These are phyloP conservation scores for Xylariales sp. DNA, from an alignment of 2,329 filamentous ascomycete species.

Conservation along the genomic window DNA sequence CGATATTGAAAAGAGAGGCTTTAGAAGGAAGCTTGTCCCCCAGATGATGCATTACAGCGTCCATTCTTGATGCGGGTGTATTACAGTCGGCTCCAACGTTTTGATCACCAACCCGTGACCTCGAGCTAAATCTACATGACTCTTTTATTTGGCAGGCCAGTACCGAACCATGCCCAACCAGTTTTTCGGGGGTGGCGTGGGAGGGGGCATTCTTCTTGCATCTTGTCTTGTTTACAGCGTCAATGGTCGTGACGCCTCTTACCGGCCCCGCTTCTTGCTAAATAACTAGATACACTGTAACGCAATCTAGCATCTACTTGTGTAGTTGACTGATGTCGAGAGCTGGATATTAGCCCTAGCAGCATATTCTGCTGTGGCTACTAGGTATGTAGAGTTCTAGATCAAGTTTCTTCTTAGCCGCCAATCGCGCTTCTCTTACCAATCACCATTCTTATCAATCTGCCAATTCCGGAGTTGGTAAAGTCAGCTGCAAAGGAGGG, in stretches of 20 bases:
- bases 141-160: not conserved
- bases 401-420: constrained; percentile 7
- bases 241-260: not conserved
- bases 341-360: too few species aligned
- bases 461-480: constrained; percentile 4
- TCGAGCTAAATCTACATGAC: not conserved
- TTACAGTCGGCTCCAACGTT: not conserved
- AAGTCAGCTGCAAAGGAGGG: constrained; percentile 12
- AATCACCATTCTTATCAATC: not conserved
- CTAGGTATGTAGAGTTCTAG: not conserved
- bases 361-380: too few species aligned
- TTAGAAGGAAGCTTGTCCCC: not conserved
- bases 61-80: too few species aligned
- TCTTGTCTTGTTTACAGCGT: not conserved
- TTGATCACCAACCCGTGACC: not conserved
- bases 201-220: too few species aligned
- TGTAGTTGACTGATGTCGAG: too few species aligned
- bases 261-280: too few species aligned
- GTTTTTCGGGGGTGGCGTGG: too few species aligned
- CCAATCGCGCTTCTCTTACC: constrained; percentile 13
- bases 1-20: not conserved
- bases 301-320: too few species aligned
- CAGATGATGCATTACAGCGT: too few species aligned
- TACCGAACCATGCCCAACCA: not conserved
- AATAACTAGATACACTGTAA: too few species aligned